Conservation (phyloP, 2,329 filamentous ascomycete genomes). For the Aspergillus uvarum region DNA sequence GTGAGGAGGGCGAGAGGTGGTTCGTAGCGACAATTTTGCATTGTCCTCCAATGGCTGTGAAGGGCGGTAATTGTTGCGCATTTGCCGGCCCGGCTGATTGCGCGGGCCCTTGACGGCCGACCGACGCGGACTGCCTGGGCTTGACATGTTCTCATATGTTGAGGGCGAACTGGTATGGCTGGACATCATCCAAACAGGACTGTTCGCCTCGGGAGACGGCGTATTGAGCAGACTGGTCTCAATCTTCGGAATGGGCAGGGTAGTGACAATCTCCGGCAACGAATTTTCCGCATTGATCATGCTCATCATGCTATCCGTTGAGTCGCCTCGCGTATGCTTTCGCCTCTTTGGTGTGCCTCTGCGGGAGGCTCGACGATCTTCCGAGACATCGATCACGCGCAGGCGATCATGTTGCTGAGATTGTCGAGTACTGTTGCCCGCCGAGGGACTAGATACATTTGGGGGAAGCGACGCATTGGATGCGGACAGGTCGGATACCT, state of each 20-base stretch:
- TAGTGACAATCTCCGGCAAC: slow-evolving; percentile 29
- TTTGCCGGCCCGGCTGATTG: slow-evolving; percentile 26
- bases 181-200: slow-evolving; percentile 27
- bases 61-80: slow-evolving; percentile 23
- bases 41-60: slow-evolving; percentile 19
- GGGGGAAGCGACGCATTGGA: slow-evolving; percentile 17
- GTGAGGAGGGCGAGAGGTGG: slow-evolving; percentile 12
- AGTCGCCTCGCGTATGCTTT: slow-evolving; percentile 19
- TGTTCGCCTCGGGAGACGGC: slow-evolving; percentile 31
- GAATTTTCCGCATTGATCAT: slow-evolving; percentile 21
- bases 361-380: slow-evolving; percentile 14
- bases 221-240: slow-evolving; percentile 25
- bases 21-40: slow-evolving; percentile 5
- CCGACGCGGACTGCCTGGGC: slow-evolving; percentile 32
- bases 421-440: slow-evolving; percentile 17
- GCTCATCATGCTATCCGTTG: slow-evolving; percentile 13
- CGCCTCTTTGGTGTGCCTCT: slow-evolving; percentile 29
- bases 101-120: slow-evolving; percentile 36
- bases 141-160: slow-evolving; percentile 24
- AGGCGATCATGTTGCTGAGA: slow-evolving; percentile 10
- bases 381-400: slow-evolving; percentile 9
- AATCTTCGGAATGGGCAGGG: slow-evolving; percentile 20
- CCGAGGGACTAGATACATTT: slow-evolving; percentile 18
- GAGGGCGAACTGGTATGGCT: slow-evolving; percentile 24
- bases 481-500: slow-evolving; percentile 22